A percentile compares a stretch with the other conserved stretches of the same genome.
phyloP scores from a whole-genome alignment of 352 stramenopile species.

The Pythium biforme region DNA sequence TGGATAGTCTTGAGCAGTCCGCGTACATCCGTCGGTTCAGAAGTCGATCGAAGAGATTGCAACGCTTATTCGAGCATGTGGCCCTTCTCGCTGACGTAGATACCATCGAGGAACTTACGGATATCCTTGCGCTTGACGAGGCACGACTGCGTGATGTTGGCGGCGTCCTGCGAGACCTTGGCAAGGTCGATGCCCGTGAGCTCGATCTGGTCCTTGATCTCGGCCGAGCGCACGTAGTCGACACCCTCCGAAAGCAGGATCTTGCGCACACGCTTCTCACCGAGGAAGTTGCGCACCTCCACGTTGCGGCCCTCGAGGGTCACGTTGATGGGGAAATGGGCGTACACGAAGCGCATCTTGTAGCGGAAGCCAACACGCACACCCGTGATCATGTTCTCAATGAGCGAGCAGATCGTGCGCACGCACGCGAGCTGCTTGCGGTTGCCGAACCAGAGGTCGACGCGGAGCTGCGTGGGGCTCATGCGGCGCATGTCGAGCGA shows the following conservation, averaged over 20 bases:
- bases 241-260: conserved; percentile 94
- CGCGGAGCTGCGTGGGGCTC: conserved; percentile 91
- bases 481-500: conserved; percentile 94
- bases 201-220: conserved; percentile 99
- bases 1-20: conserved; percentile 19
- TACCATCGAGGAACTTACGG: conserved; percentile 99
- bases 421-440: conserved; percentile 98
- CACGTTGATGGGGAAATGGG: conserved; percentile 99
- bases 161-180: conserved; percentile 92
- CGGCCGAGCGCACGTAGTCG: conserved; percentile 92
- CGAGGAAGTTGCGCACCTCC: conserved; percentile 99
- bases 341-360: conserved; percentile 99
- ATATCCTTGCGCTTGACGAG: conserved; percentile 93
- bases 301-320: conserved; percentile 91
- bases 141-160: conserved; percentile 86
- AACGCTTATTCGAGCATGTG: conserved; percentile 76
- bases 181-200: conserved; percentile 97
- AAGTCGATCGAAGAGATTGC: background rate
- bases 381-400: conserved; percentile 99
- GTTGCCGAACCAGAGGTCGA: conserved; percentile 99
- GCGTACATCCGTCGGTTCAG: background rate
- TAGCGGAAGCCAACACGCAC: conserved; percentile 98
- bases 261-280: conserved; percentile 97
- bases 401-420: conserved; percentile 97
- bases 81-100: conserved; percentile 99